phyloP scores from a whole-genome alignment of 164 flowering plant genomes.

The Umbellularia californica region DNA sequence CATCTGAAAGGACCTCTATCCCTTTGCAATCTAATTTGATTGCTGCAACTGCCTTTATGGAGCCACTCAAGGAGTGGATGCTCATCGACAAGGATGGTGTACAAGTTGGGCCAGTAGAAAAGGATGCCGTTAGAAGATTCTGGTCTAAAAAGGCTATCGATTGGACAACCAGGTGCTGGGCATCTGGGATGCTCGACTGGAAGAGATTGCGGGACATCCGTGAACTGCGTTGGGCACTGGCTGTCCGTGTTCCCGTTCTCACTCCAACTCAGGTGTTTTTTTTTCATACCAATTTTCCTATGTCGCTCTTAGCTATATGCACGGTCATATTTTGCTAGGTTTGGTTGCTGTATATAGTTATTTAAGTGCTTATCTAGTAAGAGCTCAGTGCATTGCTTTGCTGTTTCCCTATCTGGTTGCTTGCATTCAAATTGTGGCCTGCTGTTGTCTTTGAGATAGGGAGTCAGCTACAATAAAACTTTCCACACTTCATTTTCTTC shows the following conservation, averaged over 20 bases:
- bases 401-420: background rate
- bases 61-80: conserved; percentile 96
- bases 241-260: conserved; percentile 86
- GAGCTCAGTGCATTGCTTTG: background rate
- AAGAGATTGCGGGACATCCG: conserved; percentile 94
- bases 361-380: too few species aligned
- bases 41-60: conserved; percentile 99
- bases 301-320: background rate
- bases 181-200: conserved; percentile 96
- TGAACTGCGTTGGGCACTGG: conserved; percentile 93
- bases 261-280: conserved; percentile 77
- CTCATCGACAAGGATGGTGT: conserved; percentile 73
- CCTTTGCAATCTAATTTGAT: conserved; percentile 95
- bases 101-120: conserved; percentile 92
- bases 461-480: too few species aligned
- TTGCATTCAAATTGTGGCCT: background rate
- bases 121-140: conserved; percentile 91
- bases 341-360: too few species aligned
- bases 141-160: conserved; percentile 92
- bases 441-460: background rate
- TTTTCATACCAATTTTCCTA: background rate
- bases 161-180: conserved; percentile 90
- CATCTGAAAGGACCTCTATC: conserved; percentile 92
- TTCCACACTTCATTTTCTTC: too few species aligned
- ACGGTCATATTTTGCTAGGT: too few species aligned